These are phyloP conservation scores for Leptomonas pyrrhocoris DNA, from an alignment of 208 protist species.

Conservation along the genomic window DNA sequence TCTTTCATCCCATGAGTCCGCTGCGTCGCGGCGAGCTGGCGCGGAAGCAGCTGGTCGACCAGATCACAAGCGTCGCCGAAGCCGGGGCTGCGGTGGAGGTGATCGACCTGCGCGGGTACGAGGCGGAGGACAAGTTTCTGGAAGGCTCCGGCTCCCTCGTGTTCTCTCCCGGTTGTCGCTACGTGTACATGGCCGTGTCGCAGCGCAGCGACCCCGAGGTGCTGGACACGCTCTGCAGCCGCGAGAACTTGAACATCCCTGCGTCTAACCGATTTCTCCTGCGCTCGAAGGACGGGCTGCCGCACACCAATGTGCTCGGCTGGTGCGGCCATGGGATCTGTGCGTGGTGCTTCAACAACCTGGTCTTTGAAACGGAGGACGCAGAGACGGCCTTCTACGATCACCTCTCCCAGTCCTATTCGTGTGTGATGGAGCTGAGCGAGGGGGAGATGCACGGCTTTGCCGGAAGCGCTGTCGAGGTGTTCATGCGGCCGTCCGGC, in stretches of 20 bases:
- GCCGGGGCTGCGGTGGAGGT: constrained; percentile 45
- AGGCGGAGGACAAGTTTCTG: constrained; percentile 51
- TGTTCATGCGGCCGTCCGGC: constrained; percentile 19
- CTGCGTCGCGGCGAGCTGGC: constrained; percentile 61
- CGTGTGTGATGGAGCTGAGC: constrained; percentile 61
- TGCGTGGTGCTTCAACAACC: constrained; percentile 62
- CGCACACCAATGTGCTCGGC: constrained; percentile 77
- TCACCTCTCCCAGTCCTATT: constrained; percentile 56
- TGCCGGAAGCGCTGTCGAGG: constrained; percentile 65
- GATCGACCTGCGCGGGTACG: constrained; percentile 62
- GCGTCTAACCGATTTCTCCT: constrained; percentile 68
- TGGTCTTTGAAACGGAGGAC: constrained; percentile 59
- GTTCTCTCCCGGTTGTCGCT: constrained; percentile 67
- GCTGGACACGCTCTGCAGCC: constrained; percentile 57
- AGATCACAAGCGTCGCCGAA: constrained; percentile 34
- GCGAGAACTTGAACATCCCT: constrained; percentile 76
- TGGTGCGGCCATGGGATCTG: constrained; percentile 83
- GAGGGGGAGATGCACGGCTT: constrained; percentile 62
- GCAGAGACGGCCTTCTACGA: constrained; percentile 60
- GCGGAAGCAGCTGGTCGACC: constrained; percentile 49
- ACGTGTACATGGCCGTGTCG: constrained; percentile 75
- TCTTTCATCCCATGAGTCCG: constrained; percentile 77
- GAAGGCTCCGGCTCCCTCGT: constrained; percentile 69
- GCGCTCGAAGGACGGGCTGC: constrained; percentile 29
- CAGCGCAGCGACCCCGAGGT: constrained; percentile 58